phyloP scores from a whole-genome alignment of 345 rosid species.

The Iberis pinnata region DNA sequence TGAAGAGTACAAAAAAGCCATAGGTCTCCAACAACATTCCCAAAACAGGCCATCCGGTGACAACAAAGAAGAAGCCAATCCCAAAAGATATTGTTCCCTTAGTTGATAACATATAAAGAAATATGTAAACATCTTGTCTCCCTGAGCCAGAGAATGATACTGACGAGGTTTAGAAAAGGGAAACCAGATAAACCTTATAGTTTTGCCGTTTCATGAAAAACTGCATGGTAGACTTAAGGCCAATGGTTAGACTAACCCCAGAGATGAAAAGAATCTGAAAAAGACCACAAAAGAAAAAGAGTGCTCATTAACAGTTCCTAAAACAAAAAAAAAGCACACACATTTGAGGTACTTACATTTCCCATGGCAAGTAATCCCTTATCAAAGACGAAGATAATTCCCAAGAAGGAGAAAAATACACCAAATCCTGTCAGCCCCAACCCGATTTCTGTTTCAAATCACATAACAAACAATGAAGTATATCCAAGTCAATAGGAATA shows the following conservation, averaged over 20 bases:
- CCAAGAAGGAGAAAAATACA: conserved; percentile 79
- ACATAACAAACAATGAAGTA: conserved; percentile 3
- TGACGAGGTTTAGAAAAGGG: neutral
- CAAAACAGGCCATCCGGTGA: conserved; percentile 91
- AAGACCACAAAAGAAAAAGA: conserved; percentile 1
- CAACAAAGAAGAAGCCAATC: conserved; percentile 81
- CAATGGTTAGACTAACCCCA: conserved; percentile 92
- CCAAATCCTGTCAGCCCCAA: conserved; percentile 96
- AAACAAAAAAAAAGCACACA: neutral
- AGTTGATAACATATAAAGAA: neutral
- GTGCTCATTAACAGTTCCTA: neutral
- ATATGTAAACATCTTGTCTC: neutral
- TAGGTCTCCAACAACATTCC: conserved; percentile 91
- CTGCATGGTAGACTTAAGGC: conserved; percentile 88
- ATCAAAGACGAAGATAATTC: conserved; percentile 76
- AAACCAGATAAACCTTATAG: conserved; percentile 54
- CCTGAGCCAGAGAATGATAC: conserved; percentile 15
- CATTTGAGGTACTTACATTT: conserved; percentile 51
- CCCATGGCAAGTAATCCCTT: conserved; percentile 99
- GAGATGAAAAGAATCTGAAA: conserved; percentile 86
- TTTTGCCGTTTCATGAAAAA: conserved; percentile 93
- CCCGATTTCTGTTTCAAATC: conserved; percentile 58
- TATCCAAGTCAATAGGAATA: neutral
- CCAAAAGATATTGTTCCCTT: conserved; percentile 98
- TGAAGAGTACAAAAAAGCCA: conserved; percentile 88